Evolutionary conservation across 805 yeast species (phyloP), one percentile per base, ranked within the genome.

Genomic region (Torulaspora gathmanii): DNA sequence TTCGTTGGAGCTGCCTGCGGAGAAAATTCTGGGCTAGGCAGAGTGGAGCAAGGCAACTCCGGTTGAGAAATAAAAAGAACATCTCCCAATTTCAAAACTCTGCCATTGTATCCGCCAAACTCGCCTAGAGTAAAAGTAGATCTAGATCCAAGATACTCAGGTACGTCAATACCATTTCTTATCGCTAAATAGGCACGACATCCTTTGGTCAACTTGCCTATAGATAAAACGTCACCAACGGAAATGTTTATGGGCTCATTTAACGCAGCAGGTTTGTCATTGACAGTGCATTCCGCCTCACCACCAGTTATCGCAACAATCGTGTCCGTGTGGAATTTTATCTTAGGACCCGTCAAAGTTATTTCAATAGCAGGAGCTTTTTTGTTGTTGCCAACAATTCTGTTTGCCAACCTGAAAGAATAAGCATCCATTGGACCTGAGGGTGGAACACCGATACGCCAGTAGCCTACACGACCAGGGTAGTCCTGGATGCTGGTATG

Each of bases 361-460:
- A 86, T 73, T 69, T 91, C 99, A 61, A 91, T 74, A 28, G 95
- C 96, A 5, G 98, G 96, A 9, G 96, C 84, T 36, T 75, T 70
- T 52, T 73, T 69, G 54, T 82, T 78, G 67, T 91, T 93, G 49
- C 97, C 98, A 36, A 91, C 98, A 58, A 87, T 80, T 61, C 85
- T 73, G 71, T 91, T 91, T 16, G 96, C 96, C 51, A 87, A 65
- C 58, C 96, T 76, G 72, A 90, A 90, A 4, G 97, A 82, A 58
- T 82, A 90, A 49, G 82, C 78, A 68, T 91, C 99, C 98, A 91
- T 93, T 48, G 98, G 96, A 37, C 99, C 99, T 33, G 96, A 87
- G 6, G 98, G 98, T 20, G 99, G 99, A 45, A 91, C 98, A 64
- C 99, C 99, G 44, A 70, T 63, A 57, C 72, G 67, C 74, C 74